A percentile compares a stretch with the other conserved stretches of the same genome.
Conservation (phyloP, 495 filamentous ascomycete genomes). For the Hapsidospora chrysogenum region DNA sequence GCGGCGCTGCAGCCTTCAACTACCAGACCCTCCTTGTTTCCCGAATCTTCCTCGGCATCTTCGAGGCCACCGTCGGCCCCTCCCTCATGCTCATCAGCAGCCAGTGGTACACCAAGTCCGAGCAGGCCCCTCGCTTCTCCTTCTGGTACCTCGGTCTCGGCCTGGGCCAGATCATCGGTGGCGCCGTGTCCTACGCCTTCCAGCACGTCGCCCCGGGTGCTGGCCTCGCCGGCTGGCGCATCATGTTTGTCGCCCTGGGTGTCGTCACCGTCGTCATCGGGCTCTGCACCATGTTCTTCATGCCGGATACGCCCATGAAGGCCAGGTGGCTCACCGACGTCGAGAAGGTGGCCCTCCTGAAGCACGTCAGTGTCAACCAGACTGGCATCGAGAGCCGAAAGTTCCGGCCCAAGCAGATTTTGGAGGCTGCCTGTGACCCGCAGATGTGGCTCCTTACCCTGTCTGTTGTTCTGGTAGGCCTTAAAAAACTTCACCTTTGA, state of each 20-base stretch:
- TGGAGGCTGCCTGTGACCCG: conserved; percentile 18
- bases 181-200: conserved; percentile 41
- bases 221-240: conserved; percentile 37
- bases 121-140: conserved; percentile 42
- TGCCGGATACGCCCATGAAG: conserved; percentile 36
- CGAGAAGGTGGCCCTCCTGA: conserved; percentile 28
- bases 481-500: neutral
- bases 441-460: conserved; percentile 17
- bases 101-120: conserved; percentile 46
- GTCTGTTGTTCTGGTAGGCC: conserved; percentile 10
- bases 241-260: conserved; percentile 45
- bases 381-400: conserved; percentile 37
- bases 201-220: conserved; percentile 31
- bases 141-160: conserved; percentile 50
- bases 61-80: conserved; percentile 47
- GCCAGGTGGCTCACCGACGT: conserved; percentile 30
- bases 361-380: conserved; percentile 23
- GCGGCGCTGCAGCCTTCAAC: conserved; percentile 16
- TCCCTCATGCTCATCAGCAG: conserved; percentile 35
- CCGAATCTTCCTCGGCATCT: conserved; percentile 40
- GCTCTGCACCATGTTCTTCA: conserved; percentile 21
- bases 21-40: conserved; percentile 22
- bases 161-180: conserved; percentile 44
- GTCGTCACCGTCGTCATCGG: conserved; percentile 34
- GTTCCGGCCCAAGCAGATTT: conserved; percentile 25